Conservation (phyloP, 2,329 filamentous ascomycete species). For the Dactylellina sp. region DNA sequence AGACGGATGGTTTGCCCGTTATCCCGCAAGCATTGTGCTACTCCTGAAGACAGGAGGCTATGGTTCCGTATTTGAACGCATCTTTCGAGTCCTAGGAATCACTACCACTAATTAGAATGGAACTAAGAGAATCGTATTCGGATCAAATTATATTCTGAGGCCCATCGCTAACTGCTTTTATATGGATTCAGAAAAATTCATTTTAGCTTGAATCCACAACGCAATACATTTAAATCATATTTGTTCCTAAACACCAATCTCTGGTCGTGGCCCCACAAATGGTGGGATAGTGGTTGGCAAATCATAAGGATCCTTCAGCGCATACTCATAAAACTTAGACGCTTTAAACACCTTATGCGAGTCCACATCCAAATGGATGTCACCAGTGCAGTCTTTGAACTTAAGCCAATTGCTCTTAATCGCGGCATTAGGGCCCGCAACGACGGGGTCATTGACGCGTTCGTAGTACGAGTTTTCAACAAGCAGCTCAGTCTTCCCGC, state of each 20-base stretch:
- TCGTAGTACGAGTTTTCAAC: slow-evolving; percentile 59
- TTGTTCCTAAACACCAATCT: slow-evolving; percentile 30
- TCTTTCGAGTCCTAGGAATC: too few species aligned
- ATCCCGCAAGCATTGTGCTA: too few species aligned
- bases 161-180: too few species aligned
- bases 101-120: too few species aligned
- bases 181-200: too few species aligned
- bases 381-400: slow-evolving; percentile 58
- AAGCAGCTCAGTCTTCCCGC: slow-evolving; percentile 57
- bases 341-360: slow-evolving; percentile 42
- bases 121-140: too few species aligned
- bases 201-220: too few species aligned
- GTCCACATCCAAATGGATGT: slow-evolving; percentile 38
- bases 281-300: slow-evolving; percentile 35
- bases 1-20: too few species aligned
- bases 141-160: too few species aligned
- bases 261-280: slow-evolving; percentile 34
- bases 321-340: slow-evolving; percentile 42
- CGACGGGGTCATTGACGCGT: slow-evolving; percentile 58
- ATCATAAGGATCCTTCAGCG: slow-evolving; percentile 45
- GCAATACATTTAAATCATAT: too few species aligned
- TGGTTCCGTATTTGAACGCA: too few species aligned
- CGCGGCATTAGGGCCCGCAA: slow-evolving; percentile 56
- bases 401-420: slow-evolving; percentile 58
- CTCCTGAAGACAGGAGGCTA: too few species aligned